phyloP scores from a whole-genome alignment of 1,139 yeast species.

The Geotrichum histeridarum region DNA sequence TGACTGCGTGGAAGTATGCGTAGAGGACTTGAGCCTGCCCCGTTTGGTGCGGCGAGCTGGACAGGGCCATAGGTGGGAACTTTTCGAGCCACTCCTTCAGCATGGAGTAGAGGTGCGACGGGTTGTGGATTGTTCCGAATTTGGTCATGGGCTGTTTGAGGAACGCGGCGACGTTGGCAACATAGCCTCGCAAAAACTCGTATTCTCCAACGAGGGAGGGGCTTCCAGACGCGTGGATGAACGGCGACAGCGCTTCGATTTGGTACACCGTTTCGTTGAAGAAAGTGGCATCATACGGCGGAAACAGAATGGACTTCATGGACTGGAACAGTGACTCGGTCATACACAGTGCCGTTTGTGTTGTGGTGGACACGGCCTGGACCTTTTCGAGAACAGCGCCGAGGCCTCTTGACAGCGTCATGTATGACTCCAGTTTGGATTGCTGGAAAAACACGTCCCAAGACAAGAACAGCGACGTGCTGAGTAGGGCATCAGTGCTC shows the following conservation, averaged over 20 bases:
- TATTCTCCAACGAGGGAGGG: conserved; percentile 23
- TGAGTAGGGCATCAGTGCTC: conserved; percentile 30
- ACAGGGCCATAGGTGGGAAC: conserved; percentile 30
- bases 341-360: conserved; percentile 33
- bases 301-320: conserved; percentile 37
- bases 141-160: conserved; percentile 16
- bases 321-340: conserved; percentile 32
- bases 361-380: conserved; percentile 25
- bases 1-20: conserved; percentile 37
- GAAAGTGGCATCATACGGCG: conserved; percentile 37
- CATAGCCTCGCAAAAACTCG: conserved; percentile 23
- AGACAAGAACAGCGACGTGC: conserved; percentile 31
- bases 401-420: conserved; percentile 32
- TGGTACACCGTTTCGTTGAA: conserved; percentile 32
- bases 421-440: conserved; percentile 29
- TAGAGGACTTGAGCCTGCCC: conserved; percentile 27
- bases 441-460: conserved; percentile 36
- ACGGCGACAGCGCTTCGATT: conserved; percentile 24
- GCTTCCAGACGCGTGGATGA: background rate
- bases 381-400: conserved; percentile 33
- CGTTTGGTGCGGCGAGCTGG: conserved; percentile 14
- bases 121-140: conserved; percentile 15
- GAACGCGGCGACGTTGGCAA: conserved; percentile 23
- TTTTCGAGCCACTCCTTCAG: conserved; percentile 31
- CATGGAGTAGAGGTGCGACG: conserved; percentile 27